These are phyloP conservation scores for Tubosaeta brunneosetosa DNA, from an alignment of 768 basidiomycete species.

Conservation along the genomic window DNA sequence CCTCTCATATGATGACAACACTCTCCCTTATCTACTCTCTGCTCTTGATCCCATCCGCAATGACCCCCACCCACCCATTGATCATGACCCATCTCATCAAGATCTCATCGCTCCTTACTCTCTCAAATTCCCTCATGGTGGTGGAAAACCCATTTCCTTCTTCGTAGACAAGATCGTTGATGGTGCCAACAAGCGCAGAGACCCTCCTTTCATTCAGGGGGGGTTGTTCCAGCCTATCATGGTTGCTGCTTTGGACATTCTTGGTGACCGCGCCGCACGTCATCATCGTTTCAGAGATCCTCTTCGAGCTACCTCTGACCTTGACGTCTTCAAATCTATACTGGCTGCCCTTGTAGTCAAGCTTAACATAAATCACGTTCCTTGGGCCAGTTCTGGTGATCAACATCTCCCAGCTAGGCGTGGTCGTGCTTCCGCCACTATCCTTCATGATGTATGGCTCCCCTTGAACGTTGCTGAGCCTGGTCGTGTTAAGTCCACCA, in stretches of 20 bases:
- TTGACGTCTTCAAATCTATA: not conserved
- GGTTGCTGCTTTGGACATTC: not conserved
- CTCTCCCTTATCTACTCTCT: not conserved
- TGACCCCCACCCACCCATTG: not conserved
- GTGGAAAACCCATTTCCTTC: not conserved
- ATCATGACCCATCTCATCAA: not conserved
- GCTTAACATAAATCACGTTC: not conserved
- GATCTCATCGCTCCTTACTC: not conserved
- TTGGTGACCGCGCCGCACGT: not conserved
- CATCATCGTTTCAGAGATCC: not conserved
- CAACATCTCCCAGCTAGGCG: not conserved
- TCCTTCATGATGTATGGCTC: no score
- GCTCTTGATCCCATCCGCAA: not conserved
- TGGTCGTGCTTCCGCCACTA: not conserved
- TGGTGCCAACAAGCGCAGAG: accelerated
- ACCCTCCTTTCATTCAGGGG: not conserved
- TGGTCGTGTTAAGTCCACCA: no score
- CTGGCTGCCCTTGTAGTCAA: not conserved
- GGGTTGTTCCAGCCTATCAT: not conserved
- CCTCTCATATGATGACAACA: not conserved
- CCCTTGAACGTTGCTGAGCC: no score
- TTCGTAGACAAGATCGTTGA: not conserved
- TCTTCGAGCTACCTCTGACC: no score
- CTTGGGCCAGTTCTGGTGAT: not conserved
- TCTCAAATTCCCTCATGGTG: not conserved